Base-by-base conservation (phyloP, 768 basidiomycete genomes). In the Rubroboletus satanas region DNA sequence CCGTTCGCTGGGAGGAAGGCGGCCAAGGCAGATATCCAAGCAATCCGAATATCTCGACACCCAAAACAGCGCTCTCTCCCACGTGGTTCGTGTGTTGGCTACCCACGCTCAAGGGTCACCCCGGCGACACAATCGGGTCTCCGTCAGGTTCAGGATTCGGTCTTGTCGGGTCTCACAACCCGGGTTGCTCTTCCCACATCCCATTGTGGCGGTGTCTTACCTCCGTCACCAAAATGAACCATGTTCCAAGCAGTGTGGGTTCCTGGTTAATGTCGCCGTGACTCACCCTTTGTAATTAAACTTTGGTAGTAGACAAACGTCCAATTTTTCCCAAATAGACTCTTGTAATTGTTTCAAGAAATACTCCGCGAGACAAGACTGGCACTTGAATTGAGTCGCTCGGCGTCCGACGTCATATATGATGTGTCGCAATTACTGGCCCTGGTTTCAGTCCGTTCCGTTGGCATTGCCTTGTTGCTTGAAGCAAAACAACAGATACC, bases 81-180 rank as follows among this genome's bases (percentile, higher is more conserved):
- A 57, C 67, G 60, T 70, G 60, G 57, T 59, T 56, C 47, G 54
- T 41, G 49, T 47, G 31, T 56, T 56, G 42, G 50, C 59, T 69
- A 66, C 66, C 41, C 49, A 32, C 60, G 33, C 45, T 31, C 52
- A 48, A 50, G 48, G 55, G 51, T 58, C 51, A 36, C 28, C 38
- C 23, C 42, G 21, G 48, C 45, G 33, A 46, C 49, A 7, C 31
- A 29, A 21, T 38, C 59, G 49, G 55, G 51, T 61, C 39, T 36
- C 42, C 33, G 14, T 32, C 52, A 51, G 61, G 64, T 32, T 57
- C 60, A 50, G 56, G 48, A 59, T 56, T 51, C 52, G 18, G 43
- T 45, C 42, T 26, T n/a, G 17, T 47, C 45, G 57, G 54, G 36
- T 65, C 31, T 21, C 26, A n/a, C 39, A 49, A 62, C 33, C 66